Evolutionary conservation across 148 eudicot genomes (phyloP), one percentile per base, ranked within the genome.

Genomic region (Fallopia convolvulus): DNA sequence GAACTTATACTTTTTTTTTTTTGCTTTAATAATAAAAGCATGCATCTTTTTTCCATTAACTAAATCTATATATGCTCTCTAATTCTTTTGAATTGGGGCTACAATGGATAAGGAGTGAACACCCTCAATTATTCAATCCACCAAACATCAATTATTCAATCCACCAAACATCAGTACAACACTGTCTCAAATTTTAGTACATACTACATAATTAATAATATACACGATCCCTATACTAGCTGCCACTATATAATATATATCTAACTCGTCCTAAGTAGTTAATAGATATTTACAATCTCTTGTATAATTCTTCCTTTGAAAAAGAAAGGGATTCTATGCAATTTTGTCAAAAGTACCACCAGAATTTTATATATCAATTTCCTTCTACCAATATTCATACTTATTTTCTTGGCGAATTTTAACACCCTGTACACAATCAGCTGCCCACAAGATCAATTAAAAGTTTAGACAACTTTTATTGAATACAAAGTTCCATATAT

Each of bases 81-180:
- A 26, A 2, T 12, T 65, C 18, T 65, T 65, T 32, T 68, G 72
- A 41, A 2, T 33, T 1, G 20, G 44, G 70, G 70, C 40, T 68
- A 39, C 11, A 68, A 68, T 39, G 46, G 72, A 68, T 68, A 68
- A 68, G 72, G 46, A 68, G 4, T n/a, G 12, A 14, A 14, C 46
- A 9, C 47, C 72, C n/a, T n/a, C n/a, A n/a, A n/a, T n/a, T n/a
- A n/a, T n/a, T n/a, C n/a, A n/a, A n/a, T n/a, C n/a, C n/a, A n/a
- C n/a, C n/a, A n/a, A n/a, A n/a, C n/a, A n/a, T 68, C 72, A 68
- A 68, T 68, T 68, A 68, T 68, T 15, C 44, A 68, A 33, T 68
- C 46, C 72, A 68, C 44, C 18, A 13, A 68, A 68, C 42, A 66
- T 36, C 2, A 23, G 12, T 23, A 23, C 33, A 65, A 1, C 40